phyloP scores from a whole-genome alignment of 2,329 filamentous ascomycete genomes.

The Colletotrichum abscissum region DNA sequence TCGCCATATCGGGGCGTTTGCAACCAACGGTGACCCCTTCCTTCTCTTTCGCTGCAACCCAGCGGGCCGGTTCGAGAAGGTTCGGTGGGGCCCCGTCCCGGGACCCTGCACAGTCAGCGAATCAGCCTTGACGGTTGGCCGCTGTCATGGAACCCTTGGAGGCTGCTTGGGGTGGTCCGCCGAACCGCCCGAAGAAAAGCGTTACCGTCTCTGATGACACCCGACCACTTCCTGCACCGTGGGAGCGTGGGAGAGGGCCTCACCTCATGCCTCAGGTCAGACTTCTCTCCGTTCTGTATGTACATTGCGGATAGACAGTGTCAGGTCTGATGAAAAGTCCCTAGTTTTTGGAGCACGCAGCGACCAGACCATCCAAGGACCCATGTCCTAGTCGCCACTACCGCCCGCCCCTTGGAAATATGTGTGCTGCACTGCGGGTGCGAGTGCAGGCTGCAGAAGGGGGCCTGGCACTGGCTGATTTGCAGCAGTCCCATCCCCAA shows the following conservation, averaged over 20 bases:
- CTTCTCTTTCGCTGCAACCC: slow-evolving; percentile 26
- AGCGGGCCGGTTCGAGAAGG: slow-evolving; percentile 53
- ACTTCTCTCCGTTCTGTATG: no score
- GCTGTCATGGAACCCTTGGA: slow-evolving; percentile 11
- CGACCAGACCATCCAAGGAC: not conserved
- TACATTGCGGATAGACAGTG: no score
- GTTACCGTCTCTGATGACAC: slow-evolving; percentile 17
- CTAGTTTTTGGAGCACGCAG: not conserved
- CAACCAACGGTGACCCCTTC: slow-evolving; percentile 42
- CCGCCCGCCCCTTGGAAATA: slow-evolving; percentile 24
- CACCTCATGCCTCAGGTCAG: not conserved
- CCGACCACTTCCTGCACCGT: slow-evolving; percentile 1
- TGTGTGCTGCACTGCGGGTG: slow-evolving; percentile 14
- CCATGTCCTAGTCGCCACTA: slow-evolving; percentile 25
- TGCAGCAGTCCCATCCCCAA: slow-evolving; percentile 11
- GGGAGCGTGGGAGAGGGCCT: not conserved
- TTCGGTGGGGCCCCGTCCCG: slow-evolving; percentile 51
- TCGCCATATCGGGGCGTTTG: slow-evolving; percentile 47
- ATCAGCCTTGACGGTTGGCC: slow-evolving; percentile 3
- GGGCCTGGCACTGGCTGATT: slow-evolving; percentile 20
- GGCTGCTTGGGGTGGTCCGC: slow-evolving; percentile 1
- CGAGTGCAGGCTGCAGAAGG: slow-evolving; percentile 16
- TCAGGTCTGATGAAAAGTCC: no score
- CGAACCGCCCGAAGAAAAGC: slow-evolving; percentile 27
- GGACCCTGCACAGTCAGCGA: slow-evolving; percentile 15